These are phyloP conservation scores for Fraxinus latifolia DNA, from an alignment of 305 asterid genomes.

Conservation along the genomic window DNA sequence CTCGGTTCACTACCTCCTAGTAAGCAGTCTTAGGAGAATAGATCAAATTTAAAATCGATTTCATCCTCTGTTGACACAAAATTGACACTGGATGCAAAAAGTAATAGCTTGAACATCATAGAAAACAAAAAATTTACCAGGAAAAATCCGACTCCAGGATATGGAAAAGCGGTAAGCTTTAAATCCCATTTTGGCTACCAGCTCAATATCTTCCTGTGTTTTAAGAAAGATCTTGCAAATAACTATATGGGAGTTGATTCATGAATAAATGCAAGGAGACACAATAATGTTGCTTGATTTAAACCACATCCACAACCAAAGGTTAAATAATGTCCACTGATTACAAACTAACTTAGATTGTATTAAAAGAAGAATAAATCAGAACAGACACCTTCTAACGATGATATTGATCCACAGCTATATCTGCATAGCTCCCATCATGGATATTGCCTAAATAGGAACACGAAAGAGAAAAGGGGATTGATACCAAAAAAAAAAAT, in stretches of 20 bases:
- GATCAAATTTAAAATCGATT: background rate
- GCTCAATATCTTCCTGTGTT: slow-evolving; percentile 56
- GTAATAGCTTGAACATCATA: background rate
- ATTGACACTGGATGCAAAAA: background rate
- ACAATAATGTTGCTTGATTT: slow-evolving; percentile 12
- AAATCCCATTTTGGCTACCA: slow-evolving; percentile 50
- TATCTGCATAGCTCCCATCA: slow-evolving; percentile 53
- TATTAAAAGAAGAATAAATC: background rate
- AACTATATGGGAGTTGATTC: background rate
- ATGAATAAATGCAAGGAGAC: slow-evolving; percentile 8
- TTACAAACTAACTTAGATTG: background rate
- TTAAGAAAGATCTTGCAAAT: slow-evolving; percentile 9
- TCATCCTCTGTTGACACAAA: background rate
- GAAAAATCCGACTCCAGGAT: slow-evolving; percentile 56
- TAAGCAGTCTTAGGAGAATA: background rate
- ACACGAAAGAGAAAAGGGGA: background rate
- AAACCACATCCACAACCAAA: slow-evolving; percentile 11
- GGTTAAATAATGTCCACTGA: background rate
- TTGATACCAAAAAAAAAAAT: background rate
- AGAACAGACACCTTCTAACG: slow-evolving; percentile 42
- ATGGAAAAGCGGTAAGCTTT: slow-evolving; percentile 55
- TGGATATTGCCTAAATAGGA: slow-evolving; percentile 38
- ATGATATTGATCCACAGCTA: slow-evolving; percentile 56
- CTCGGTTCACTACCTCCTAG: background rate
- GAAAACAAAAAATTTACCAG: slow-evolving; percentile 30